Base-by-base conservation (phyloP, 352 stramenopile species). In the Globisporangium paddicum region DNA sequence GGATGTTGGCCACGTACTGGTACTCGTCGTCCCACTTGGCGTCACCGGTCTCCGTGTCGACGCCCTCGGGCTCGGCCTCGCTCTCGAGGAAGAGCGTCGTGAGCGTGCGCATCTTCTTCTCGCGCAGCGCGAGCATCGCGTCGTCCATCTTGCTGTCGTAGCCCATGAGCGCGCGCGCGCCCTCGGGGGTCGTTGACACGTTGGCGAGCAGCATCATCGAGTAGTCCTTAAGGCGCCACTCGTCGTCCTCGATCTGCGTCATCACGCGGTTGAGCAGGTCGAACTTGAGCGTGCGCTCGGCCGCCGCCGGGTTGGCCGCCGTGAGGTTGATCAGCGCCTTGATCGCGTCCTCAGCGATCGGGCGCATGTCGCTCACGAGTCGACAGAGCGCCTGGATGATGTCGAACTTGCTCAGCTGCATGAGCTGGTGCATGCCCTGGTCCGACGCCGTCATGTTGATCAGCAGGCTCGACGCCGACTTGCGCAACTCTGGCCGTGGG, bases 131-230 rank as follows among this genome's bases (percentile, higher is more conserved):
- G 7, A 87, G 57, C 26, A 77, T 66, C 8, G 63, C 69, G 35
- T 77, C 64, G 37, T 75, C 73, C 32, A 58, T 69, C 60, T 88
- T 73, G 0, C 63, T 65, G 40, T 88, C 73, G 46, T 80, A 77
- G 21, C 80, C 84, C 6, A 93, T 76, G n/a, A 93, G 67, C 6
- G 73, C 77, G 40, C 75, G 82, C 14, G 77, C 76, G 6, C 84
- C 84, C 18, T 87, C 77, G 8, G 80, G 69, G 16, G 76, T 90
- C 11, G 82, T 92, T 26, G 78, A 87, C 49, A 92, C 76, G 54
- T 93, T 95, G 57, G 85, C 85, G 49, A 95, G 68, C 32, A 95
- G 76, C 85, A 95, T 95, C 85, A 95, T 93, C 41, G 81, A 92
- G 34, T 84, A 78, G 68, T 95, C 80, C 37, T 86, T 92, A 52